Conservation (phyloP, 352 stramenopile species). For the Blastocystis hominis region DNA sequence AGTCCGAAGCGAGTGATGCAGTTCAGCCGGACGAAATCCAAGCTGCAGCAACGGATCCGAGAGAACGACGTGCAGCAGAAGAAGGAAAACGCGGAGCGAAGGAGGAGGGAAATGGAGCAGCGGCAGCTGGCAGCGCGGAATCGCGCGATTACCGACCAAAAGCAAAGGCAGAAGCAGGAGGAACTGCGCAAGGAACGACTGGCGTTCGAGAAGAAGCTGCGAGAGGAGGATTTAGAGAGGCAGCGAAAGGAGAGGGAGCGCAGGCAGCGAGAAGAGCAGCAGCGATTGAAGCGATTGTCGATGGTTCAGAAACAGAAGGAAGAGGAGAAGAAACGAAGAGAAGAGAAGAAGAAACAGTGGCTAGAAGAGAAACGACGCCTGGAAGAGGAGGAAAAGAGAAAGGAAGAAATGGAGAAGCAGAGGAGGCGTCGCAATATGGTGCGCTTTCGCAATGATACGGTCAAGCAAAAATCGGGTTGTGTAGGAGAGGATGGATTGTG, state of each 20-base stretch:
- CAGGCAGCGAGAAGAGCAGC: background rate
- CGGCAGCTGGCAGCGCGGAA: background rate
- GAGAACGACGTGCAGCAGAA: background rate
- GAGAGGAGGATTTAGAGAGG: background rate
- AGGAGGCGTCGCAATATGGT: background rate
- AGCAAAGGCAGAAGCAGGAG: background rate
- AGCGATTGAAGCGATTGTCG: background rate
- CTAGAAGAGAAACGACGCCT: constrained; percentile 6
- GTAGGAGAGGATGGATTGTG: background rate
- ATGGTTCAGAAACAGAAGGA: background rate
- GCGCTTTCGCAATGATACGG: background rate
- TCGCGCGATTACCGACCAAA: background rate
- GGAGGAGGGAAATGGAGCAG: background rate
- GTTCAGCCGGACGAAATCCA: background rate
- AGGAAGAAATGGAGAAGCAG: background rate
- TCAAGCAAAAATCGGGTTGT: background rate
- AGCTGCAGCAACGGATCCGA: background rate
- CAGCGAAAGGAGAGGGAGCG: background rate
- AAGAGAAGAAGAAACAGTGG: constrained; percentile 37
- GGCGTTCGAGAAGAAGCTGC: background rate
- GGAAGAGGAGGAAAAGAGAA: constrained; percentile 4
- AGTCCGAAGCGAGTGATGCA: background rate
- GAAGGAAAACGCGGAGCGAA: background rate
- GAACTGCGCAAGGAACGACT: background rate
- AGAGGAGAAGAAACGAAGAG: background rate